Base-by-base conservation (phyloP, 2,329 filamentous ascomycete species). In the Penicillium corylophilum region DNA sequence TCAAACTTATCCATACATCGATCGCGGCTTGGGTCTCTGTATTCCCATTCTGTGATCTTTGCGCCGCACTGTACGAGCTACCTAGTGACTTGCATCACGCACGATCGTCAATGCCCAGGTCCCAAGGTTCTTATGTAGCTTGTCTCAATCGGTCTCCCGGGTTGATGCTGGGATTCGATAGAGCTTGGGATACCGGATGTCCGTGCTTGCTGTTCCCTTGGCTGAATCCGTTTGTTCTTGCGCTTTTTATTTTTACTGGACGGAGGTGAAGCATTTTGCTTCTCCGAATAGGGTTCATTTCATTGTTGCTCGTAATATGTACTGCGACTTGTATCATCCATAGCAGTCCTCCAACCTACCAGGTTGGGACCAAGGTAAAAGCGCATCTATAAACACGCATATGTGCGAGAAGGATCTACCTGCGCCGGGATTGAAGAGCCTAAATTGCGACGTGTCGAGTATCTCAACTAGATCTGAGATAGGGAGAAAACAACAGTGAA, bases 1-100 rank as follows among this genome's bases (percentile, higher is more conserved):
- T 44, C 48, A 44, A 38, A 50, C 44, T 42, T 48, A 18, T 2
- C 46, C 46, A 45, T 29, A 48, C 15, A 24, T 38, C n/a, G 41
- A 42, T 35, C 29, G 24, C 36, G 26, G 45, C 48, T 8, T 31
- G 39, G 43, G n/a, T 51, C 41, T 29, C 28, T 47, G 49, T 52
- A 43, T 38, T n/a, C 31, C 39, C 39, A n/a, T 38, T 12, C 16
- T 20, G 16, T 16, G 18, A 38, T 9, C 31, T 35, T 22, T 20
- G 33, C 35, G 35, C 35, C 35, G 9, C 35, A 5, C 35, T 38
- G 35, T 38, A 20, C 9, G n/a, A n/a, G n/a, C n/a, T 18, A 38
- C 35, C 10, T 36, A 18, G 3, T 13, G 15, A 18, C 16, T 38
- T 4, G 12, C 33, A 36, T 36, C 35, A 18, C 18, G 35, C 35